phyloP scores from a whole-genome alignment of 352 stramenopile species.

The Phytopythium helicoides region DNA sequence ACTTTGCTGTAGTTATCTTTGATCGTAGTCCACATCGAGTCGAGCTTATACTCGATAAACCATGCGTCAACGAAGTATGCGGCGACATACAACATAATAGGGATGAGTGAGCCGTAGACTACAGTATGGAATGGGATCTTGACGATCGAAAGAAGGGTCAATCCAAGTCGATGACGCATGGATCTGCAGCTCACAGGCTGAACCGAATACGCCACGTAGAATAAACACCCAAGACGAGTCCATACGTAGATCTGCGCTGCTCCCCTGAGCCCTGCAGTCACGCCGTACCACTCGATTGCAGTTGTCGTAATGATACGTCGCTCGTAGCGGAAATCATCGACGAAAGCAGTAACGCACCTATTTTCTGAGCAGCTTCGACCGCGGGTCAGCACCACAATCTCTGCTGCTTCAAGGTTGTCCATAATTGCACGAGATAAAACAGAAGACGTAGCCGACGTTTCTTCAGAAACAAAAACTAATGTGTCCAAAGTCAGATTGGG shows the following conservation, averaged over 20 bases:
- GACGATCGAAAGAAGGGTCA: conserved; percentile 9
- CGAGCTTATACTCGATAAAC: conserved; percentile 35
- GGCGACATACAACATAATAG: conserved; percentile 28
- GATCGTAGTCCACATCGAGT: conserved; percentile 32
- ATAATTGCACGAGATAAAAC: conserved; percentile 3
- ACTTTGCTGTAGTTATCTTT: conserved; percentile 16
- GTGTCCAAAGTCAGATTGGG: conserved; percentile 25
- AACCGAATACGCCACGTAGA: conserved; percentile 17
- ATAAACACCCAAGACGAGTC: conserved; percentile 20
- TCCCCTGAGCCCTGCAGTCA: conserved; percentile 24
- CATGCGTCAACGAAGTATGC: conserved; percentile 40
- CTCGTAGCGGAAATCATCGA: conserved; percentile 58
- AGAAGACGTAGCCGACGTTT: conserved; percentile 9
- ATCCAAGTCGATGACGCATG: no score
- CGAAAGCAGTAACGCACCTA: conserved; percentile 24
- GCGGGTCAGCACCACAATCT: conserved; percentile 26
- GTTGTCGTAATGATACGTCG: conserved; percentile 27
- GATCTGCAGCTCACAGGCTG: background rate
- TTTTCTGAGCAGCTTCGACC: conserved; percentile 13
- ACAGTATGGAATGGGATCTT: conserved; percentile 52
- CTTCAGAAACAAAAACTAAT: conserved; percentile 14
- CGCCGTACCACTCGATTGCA: conserved; percentile 25
- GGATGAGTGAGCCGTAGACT: conserved; percentile 47
- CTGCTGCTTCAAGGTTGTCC: conserved; percentile 13
- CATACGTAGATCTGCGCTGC: conserved; percentile 41